Conservation (phyloP, 306 rosid species). For the Lathyrus sativus region DNA sequence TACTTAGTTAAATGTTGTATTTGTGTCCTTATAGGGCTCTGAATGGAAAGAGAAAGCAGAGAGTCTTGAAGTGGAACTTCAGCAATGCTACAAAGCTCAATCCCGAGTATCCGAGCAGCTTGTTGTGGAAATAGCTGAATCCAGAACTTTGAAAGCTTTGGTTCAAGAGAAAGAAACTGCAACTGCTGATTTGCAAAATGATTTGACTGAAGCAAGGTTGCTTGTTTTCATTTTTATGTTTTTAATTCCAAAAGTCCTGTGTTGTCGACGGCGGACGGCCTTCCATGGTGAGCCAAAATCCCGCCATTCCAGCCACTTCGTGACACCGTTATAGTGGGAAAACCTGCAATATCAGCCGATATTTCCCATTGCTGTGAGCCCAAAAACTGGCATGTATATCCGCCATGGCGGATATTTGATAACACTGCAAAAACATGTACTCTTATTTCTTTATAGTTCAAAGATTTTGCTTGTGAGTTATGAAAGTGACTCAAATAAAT, state of each 20-base stretch:
- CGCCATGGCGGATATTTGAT: too few relatives aligned
- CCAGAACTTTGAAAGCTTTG: conserved; percentile 69
- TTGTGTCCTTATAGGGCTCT: conserved; percentile 62
- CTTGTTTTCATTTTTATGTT: conserved; percentile 22
- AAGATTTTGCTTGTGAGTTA: background rate
- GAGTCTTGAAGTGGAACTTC: conserved; percentile 80
- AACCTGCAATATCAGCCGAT: too few relatives aligned
- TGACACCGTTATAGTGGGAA: too few relatives aligned
- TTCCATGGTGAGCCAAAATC: too few relatives aligned
- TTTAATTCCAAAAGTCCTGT: background rate
- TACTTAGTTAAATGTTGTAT: conserved; percentile 23
- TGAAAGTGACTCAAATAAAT: background rate
- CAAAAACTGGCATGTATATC: too few relatives aligned
- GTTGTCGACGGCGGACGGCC: too few relatives aligned
- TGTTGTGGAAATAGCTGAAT: conserved; percentile 90
- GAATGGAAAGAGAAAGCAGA: conserved; percentile 98
- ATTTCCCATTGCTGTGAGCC: too few relatives aligned
- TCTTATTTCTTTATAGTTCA: background rate
- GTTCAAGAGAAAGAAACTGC: conserved; percentile 67
- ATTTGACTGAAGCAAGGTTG: conserved; percentile 69
- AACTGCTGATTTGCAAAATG: conserved; percentile 53
- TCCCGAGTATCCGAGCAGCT: conserved; percentile 91
- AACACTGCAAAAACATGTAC: too few relatives aligned
- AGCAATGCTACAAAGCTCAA: conserved; percentile 95
- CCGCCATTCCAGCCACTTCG: too few relatives aligned